Evolutionary conservation across 1,284 basidiomycete genomes (phyloP).

Genomic region (Calocybe gambosa): DNA sequence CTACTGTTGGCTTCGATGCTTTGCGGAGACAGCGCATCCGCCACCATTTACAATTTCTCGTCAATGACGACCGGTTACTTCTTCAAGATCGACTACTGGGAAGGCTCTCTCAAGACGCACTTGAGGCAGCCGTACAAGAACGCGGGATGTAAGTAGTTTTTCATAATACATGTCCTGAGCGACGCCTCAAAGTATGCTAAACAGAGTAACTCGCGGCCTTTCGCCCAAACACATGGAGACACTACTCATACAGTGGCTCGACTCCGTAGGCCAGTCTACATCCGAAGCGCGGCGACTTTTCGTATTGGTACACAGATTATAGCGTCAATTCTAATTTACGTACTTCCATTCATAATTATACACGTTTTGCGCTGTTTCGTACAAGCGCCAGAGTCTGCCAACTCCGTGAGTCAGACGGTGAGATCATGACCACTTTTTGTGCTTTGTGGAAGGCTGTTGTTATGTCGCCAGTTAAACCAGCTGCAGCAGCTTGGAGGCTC

Average conservation of each 20-base stretch:
- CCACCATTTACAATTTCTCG: slow-evolving; percentile 47
- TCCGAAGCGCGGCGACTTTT: slow-evolving; percentile 25
- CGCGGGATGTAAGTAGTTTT: slow-evolving; percentile 60
- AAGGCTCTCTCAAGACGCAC: slow-evolving; percentile 43
- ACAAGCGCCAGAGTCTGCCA: slow-evolving; percentile 62
- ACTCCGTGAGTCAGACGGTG: slow-evolving; percentile 50
- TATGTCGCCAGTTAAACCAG: slow-evolving; percentile 17
- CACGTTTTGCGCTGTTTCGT: slow-evolving; percentile 21
- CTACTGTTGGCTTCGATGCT: slow-evolving; percentile 48
- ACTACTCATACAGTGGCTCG: slow-evolving; percentile 59
- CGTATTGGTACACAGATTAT: slow-evolving; percentile 12
- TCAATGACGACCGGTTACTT: slow-evolving; percentile 56
- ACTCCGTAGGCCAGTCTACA: slow-evolving; percentile 28
- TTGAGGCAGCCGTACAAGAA: slow-evolving; percentile 60
- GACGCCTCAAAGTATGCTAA: slow-evolving; percentile 5
- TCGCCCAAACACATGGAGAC: slow-evolving; percentile 37
- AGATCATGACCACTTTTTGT: slow-evolving; percentile 63
- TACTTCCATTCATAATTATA: slow-evolving; percentile 12
- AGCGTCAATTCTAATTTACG: slow-evolving; percentile 20
- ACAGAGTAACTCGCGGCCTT: slow-evolving; percentile 33
- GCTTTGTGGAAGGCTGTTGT: slow-evolving; percentile 37
- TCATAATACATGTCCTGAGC: not conserved
- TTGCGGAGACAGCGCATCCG: slow-evolving; percentile 50
- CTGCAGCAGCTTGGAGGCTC: slow-evolving; percentile 29
- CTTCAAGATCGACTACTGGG: slow-evolving; percentile 41